These are phyloP conservation scores for Citrus reticulata DNA, from an alignment of 345 rosid species.

Conservation along the genomic window DNA sequence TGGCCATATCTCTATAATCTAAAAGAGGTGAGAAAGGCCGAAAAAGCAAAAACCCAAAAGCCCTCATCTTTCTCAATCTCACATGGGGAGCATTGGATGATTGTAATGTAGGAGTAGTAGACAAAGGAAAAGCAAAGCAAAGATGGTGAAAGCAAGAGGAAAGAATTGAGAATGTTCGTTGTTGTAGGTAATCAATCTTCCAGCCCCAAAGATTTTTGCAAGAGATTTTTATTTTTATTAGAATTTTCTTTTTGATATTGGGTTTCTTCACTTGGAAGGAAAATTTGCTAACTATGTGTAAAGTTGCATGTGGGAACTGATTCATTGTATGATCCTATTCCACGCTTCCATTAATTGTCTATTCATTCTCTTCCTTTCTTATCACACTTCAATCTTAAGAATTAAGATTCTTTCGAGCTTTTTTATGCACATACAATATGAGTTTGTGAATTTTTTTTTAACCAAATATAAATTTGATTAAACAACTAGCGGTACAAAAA, in stretches of 20 bases:
- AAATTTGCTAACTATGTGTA: constrained; percentile 9
- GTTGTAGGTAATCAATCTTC: constrained; percentile 4
- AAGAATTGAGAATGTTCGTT: not conserved
- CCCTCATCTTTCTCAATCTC: not conserved
- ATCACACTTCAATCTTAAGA: too few relatives aligned
- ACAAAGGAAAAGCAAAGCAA: not conserved
- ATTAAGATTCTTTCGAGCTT: too few relatives aligned
- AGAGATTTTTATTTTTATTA: not conserved
- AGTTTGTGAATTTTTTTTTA: too few relatives aligned
- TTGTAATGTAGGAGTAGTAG: not conserved
- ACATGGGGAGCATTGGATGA: not conserved
- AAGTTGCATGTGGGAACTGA: constrained; percentile 8
- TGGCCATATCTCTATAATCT: not conserved
- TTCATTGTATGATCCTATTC: not conserved
- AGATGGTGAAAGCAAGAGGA: not conserved
- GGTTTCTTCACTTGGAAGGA: constrained; percentile 19
- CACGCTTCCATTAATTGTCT: too few relatives aligned
- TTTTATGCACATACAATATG: too few relatives aligned
- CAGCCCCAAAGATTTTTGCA: constrained; percentile 7
- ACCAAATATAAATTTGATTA: too few relatives aligned
- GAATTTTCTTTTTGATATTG: not conserved
- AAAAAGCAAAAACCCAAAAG: not conserved
- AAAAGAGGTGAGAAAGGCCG: not conserved
- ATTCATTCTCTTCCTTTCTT: too few relatives aligned
- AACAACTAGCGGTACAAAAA: too few relatives aligned